Evolutionary conservation across 441 rosid species (phyloP), one percentile per base, ranked within the genome.

Genomic region (Biscutella auriculata): DNA sequence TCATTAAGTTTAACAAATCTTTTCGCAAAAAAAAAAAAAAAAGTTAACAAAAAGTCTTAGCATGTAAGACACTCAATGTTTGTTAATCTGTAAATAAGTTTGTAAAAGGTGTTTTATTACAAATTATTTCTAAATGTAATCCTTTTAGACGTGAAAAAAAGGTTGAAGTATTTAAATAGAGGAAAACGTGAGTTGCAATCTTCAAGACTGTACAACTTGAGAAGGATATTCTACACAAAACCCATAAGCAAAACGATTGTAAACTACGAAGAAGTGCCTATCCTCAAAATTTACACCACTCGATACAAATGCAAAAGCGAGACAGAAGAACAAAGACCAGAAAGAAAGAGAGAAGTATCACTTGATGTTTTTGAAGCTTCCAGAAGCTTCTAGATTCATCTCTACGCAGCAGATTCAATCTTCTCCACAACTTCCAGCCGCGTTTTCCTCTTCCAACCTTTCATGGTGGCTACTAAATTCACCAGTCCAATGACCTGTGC

Each of bases 371-470:
- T 34, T 57, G 27, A 48, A 46, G 51, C 13, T 37, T 39, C 25
- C 15, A 4, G 23, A 62, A 9, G 45, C 43, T 48, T 49, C 40
- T 43, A 12, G 59, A 50, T 8, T 44, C 57, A 37, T 61, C 63
- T 62, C n/a, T n/a, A 62, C 32, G n/a, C 41, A 49, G 65, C 49
- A 0, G 62, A 81, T 62, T 94, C 99, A 0, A 94, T 85, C 83
- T 90, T 94, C 60, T 89, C 97, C 28, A 87, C 11, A 44, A 81
- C 74, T 73, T 94, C 99, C 69, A 84, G 56, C 69, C 95, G 77
- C 13, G 84, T 79, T 78, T 87, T 89, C 65, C 97, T 94, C 82
- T 84, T 94, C 99, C 99, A 94, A 28, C 97, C 81, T 77, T 85
- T 85, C 97, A 90, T 82, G 25, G 88, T 21, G 8, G 99, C 95